Evolutionary conservation across 306 rosid genomes (phyloP).

Genomic region (Oxytropis ochrocephala): DNA sequence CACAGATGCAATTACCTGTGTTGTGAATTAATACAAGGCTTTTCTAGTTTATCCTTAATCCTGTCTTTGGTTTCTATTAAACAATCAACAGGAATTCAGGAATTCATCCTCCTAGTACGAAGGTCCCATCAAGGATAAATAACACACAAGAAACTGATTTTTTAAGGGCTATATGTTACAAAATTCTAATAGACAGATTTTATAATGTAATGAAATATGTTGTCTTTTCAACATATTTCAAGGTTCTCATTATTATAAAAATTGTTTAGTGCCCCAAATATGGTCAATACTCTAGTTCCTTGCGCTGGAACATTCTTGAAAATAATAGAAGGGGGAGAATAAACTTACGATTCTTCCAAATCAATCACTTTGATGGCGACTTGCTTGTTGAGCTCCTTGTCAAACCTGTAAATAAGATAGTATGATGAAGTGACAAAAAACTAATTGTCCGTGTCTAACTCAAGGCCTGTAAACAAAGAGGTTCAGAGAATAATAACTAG

Average conservation of each 20-base stretch:
- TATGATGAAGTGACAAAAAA: slow-evolving; percentile 8
- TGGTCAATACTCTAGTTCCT: background rate
- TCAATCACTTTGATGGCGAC: slow-evolving; percentile 98
- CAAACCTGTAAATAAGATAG: slow-evolving; percentile 65
- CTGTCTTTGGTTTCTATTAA: no score
- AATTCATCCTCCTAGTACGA: slow-evolving; percentile 3
- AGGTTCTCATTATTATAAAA: background rate
- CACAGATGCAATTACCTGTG: no score
- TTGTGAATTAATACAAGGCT: no score
- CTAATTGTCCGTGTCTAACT: slow-evolving; percentile 7
- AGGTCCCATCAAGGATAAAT: background rate
- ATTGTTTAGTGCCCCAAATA: background rate
- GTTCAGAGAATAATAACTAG: background rate
- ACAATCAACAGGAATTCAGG: background rate
- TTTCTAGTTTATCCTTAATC: no score
- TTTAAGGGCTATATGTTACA: background rate
- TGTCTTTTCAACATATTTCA: background rate
- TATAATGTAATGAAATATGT: background rate
- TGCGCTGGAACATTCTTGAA: background rate
- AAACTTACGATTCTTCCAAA: slow-evolving; percentile 97
- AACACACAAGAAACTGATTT: background rate
- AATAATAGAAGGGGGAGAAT: background rate
- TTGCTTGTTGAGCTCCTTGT: slow-evolving; percentile 79
- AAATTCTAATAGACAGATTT: background rate
- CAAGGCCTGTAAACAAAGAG: slow-evolving; percentile 11